Evolutionary conservation across 352 stramenopile genomes (phyloP).

Genomic region (Phytophthora pseudosyringae): DNA sequence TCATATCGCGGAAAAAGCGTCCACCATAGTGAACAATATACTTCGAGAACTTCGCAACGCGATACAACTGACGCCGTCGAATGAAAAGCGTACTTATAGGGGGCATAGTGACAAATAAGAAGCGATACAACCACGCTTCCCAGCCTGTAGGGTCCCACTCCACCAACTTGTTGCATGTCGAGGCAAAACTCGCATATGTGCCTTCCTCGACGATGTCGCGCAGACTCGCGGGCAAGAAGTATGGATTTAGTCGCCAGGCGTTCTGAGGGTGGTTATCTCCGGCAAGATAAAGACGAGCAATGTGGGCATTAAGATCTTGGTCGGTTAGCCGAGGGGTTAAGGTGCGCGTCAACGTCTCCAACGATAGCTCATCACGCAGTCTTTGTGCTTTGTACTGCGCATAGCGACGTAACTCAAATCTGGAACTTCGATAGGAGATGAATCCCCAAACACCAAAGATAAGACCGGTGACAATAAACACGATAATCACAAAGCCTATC

Average conservation of each 20-base stretch:
- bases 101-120: conserved; percentile 53
- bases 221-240: conserved; percentile 59
- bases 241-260: conserved; percentile 69
- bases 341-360: conserved; percentile 73
- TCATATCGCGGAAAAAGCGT: conserved; percentile 84
- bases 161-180: conserved; percentile 73
- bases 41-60: conserved; percentile 71
- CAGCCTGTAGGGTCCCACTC: conserved; percentile 62
- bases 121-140: conserved; percentile 73
- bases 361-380: conserved; percentile 72
- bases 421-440: conserved; percentile 67
- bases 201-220: conserved; percentile 82
- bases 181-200: conserved; percentile 73
- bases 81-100: conserved; percentile 69
- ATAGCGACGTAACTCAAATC: conserved; percentile 55
- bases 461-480: conserved; percentile 54
- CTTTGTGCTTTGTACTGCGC: conserved; percentile 79
- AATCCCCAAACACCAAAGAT: conserved; percentile 77
- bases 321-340: conserved; percentile 78
- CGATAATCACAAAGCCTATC: conserved; percentile 75
- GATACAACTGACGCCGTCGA: conserved; percentile 65
- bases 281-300: conserved; percentile 75
- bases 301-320: conserved; percentile 75
- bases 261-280: conserved; percentile 76
- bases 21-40: conserved; percentile 70